Conservation (phyloP, 2,329 filamentous ascomycete genomes). For the Aureobasidium pullulans region DNA sequence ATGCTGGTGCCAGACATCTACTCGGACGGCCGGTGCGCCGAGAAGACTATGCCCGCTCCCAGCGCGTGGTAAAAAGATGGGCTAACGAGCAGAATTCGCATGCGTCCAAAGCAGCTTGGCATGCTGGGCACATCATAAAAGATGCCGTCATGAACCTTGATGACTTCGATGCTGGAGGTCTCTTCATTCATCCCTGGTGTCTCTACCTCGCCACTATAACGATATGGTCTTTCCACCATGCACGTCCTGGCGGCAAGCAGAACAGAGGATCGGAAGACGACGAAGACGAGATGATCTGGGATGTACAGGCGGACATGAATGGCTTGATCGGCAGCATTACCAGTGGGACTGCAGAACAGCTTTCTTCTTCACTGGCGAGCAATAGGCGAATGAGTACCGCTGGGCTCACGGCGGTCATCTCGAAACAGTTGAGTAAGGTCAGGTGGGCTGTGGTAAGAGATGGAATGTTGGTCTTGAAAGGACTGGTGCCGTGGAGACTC, state of each 20-base stretch:
- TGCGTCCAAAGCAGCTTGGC: constrained; percentile 43
- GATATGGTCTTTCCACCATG: constrained; percentile 52
- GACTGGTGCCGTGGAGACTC: constrained; percentile 33
- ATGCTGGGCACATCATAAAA: constrained; percentile 47
- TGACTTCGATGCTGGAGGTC: constrained; percentile 45
- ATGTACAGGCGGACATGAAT: constrained; percentile 43
- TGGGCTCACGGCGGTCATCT: constrained; percentile 50
- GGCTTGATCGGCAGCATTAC: constrained; percentile 35
- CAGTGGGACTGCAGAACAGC: constrained; percentile 30
- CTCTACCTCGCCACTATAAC: constrained; percentile 53
- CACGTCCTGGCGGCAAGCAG: constrained; percentile 17
- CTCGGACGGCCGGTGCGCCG: constrained; percentile 48
- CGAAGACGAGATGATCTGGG: constrained; percentile 45
- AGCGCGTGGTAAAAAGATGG: constrained; percentile 47
- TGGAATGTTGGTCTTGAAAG: constrained; percentile 49
- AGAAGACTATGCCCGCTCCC: constrained; percentile 44
- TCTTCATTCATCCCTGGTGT: constrained; percentile 57
- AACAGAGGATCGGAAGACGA: constrained; percentile 19
- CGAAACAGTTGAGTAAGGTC: constrained; percentile 48
- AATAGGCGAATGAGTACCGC: constrained; percentile 42
- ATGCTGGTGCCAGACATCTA: constrained; percentile 53
- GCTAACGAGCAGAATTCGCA: constrained; percentile 24
- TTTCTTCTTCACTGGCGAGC: constrained; percentile 25
- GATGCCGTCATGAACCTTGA: constrained; percentile 44
- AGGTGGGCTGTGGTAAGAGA: constrained; percentile 57